Percentiles rank a stretch among this genome's conserved stretches.
Conservation (phyloP, 1,284 basidiomycete genomes). For the Leccinum subrobustum region DNA sequence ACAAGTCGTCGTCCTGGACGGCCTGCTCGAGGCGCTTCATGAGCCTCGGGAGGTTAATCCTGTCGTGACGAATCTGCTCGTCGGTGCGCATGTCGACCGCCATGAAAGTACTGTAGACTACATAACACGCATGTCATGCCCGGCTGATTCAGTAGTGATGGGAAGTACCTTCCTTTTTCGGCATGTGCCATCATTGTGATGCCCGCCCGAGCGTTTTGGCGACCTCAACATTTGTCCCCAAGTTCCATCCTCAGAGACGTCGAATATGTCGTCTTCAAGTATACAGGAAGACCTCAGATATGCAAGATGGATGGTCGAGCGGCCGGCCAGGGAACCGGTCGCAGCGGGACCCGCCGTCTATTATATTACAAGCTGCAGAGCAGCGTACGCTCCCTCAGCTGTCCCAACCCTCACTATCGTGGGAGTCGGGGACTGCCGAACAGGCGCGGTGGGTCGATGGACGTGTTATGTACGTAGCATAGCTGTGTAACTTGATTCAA, state of each 20-base stretch:
- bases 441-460: too few relatives aligned
- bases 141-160: constrained; percentile 7
- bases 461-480: too few relatives aligned
- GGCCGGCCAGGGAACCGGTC: constrained; percentile 21
- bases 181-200: constrained; percentile 16
- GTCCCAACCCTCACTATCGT: too few relatives aligned
- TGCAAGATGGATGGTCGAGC: constrained; percentile 23
- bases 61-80: constrained; percentile 55
- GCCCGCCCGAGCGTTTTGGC: not conserved
- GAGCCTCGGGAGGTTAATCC: constrained; percentile 65
- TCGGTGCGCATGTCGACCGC: constrained; percentile 28
- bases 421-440: too few relatives aligned
- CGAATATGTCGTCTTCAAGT: constrained; percentile 25
- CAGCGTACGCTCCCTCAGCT: too few relatives aligned
- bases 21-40: constrained; percentile 61
- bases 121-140: too few relatives aligned
- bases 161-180: constrained; percentile 26
- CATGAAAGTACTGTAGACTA: not conserved
- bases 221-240: not conserved
- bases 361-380: too few relatives aligned
- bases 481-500: too few relatives aligned
- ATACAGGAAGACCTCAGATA: constrained; percentile 18
- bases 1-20: constrained; percentile 50
- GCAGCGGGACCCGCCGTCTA: constrained; percentile 9
- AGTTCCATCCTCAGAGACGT: not conserved